A percentile compares a stretch with the other conserved stretches of the same genome.
phyloP scores from a whole-genome alignment of 2,329 filamentous ascomycete species.

The Paecilomyces variotii region DNA sequence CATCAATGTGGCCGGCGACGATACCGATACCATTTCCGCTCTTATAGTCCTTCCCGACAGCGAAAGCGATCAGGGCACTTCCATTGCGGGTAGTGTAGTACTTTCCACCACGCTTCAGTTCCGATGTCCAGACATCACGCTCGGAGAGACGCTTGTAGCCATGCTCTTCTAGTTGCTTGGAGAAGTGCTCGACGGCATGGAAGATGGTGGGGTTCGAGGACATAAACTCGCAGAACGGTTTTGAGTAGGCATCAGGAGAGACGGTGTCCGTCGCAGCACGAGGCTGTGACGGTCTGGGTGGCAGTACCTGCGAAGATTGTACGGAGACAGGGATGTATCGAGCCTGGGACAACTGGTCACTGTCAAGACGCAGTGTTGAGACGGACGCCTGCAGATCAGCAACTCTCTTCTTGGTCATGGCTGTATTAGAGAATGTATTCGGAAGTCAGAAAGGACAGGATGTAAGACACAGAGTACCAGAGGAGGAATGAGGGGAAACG shows the following conservation, averaged over 20 bases:
- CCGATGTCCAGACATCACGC: conserved; percentile 66
- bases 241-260: conserved; percentile 57
- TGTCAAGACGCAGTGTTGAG: conserved; percentile 21
- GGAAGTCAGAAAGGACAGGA: neutral
- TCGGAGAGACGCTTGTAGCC: conserved; percentile 72
- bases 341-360: conserved; percentile 18
- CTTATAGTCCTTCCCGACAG: conserved; percentile 70
- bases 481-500: neutral
- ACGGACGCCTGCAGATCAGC: conserved; percentile 18
- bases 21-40: conserved; percentile 81
- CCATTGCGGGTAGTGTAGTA: conserved; percentile 85
- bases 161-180: conserved; percentile 58
- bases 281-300: conserved; percentile 9
- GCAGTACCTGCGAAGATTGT: conserved; percentile 5
- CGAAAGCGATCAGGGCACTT: conserved; percentile 77
- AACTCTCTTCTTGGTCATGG: conserved; percentile 25
- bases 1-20: conserved; percentile 87
- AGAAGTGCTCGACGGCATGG: conserved; percentile 76
- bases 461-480: neutral
- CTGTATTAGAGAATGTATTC: neutral
- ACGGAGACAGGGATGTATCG: conserved; percentile 10
- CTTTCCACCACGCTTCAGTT: conserved; percentile 71
- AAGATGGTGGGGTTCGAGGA: conserved; percentile 88
- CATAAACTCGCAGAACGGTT: conserved; percentile 83
- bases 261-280: conserved; percentile 13